Base-by-base conservation (phyloP, 2,329 filamentous ascomycete genomes). In the Ambrosiella cleistominuta region DNA sequence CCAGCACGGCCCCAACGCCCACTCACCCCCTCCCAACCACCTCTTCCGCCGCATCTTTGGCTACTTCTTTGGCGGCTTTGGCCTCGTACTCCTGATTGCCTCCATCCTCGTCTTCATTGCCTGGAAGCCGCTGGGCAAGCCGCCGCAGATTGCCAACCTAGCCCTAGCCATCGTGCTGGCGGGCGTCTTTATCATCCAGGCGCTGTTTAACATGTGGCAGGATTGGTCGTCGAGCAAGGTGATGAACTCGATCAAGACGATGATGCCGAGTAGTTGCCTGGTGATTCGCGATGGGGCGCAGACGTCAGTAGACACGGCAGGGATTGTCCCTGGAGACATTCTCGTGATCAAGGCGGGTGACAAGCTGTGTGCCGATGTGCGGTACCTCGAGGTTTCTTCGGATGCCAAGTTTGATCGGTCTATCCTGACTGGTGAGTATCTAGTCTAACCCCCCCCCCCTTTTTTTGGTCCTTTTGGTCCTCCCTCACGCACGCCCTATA, bases 271-370 rank as follows among this genome's bases (percentile, higher is more conserved):
- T 63, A 75, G 81, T 60, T 87, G 82, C 64, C 71, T 82, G 35
- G 91, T 95, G 56, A 71, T 96, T 60, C 86, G 93, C 66, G 83
- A 91, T 72, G 71, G 73, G 64, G 80, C 83, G 64, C 75, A 93
- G 62, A 81, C 83, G 63, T 82, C 85, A 63, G 74, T 98, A 72
- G 95, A 93, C 75, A 91, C 93, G 12, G 93, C 98, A 66, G 88
- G 96, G 63, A 73, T 98, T 65, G 93, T 98, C 27, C 93, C 94
- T 11, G 93, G 93, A 66, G 93, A 98, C 68, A 81, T 98, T 60
- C 78, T 98, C 59, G 85, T 86, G 40, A 80, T 98, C 54, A 76
- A 89, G 15, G 86, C 98, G 61, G 93, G 93, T 64, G 89, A 96
- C 70, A 85, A 91, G 64, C 85, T 98, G 57, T 93, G 93, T 17